Percentiles rank a stretch among this genome's conserved stretches.
phyloP scores from a whole-genome alignment of 169 alveolate genomes.

The Cryptosporidium parvum region DNA sequence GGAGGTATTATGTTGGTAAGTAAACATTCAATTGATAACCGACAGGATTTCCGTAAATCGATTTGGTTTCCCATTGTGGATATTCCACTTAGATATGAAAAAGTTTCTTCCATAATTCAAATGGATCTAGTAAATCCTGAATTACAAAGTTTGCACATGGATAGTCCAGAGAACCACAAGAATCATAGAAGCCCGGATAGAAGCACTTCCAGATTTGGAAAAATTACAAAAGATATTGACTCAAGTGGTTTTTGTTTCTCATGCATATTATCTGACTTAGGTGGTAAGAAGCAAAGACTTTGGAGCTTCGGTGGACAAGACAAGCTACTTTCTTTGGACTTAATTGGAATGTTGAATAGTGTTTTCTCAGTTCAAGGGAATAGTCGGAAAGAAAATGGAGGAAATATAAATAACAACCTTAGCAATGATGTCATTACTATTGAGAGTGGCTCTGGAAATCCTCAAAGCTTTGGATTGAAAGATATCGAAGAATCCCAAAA shows the following conservation, averaged over 20 bases:
- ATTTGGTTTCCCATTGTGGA: constrained; percentile 63
- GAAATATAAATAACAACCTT: neutral
- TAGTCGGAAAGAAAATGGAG: neutral
- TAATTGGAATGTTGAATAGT: constrained; percentile 4
- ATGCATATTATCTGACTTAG: constrained; percentile 2
- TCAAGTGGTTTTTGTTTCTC: constrained; percentile 23
- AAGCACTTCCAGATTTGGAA: constrained; percentile 11
- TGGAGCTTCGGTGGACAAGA: constrained; percentile 25
- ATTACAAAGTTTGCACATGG: neutral
- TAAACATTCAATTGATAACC: constrained; percentile 1
- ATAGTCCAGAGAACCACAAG: neutral
- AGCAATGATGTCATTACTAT: neutral
- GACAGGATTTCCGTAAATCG: constrained; percentile 8
- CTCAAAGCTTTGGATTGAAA: neutral
- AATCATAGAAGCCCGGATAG: neutral
- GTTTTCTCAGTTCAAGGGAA: constrained; percentile 6
- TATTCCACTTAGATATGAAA: constrained; percentile 33
- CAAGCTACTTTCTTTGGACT: constrained; percentile 15
- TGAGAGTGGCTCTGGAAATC: neutral
- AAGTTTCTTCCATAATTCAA: neutral
- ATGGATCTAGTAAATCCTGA: neutral
- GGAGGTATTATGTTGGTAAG: constrained; percentile 24
- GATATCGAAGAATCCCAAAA: constrained; percentile 27
- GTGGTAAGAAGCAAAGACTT: constrained; percentile 12
- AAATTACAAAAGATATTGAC: constrained; percentile 55